Conservation (phyloP, 192 early-diverging fungal species). For the Gonapodya prolifera region DNA sequence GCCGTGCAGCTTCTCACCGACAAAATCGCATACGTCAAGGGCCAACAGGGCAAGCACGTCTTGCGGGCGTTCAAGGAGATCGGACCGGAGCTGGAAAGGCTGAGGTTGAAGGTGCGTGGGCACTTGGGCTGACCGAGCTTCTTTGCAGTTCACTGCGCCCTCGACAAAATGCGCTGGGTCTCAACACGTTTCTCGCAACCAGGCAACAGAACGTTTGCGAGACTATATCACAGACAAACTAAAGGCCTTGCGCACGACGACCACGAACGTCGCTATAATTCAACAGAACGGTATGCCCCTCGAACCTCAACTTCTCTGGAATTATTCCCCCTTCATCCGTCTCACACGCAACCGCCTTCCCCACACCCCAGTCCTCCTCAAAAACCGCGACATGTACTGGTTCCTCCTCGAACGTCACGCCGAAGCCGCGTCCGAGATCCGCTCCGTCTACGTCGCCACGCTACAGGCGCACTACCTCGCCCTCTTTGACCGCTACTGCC, state of each 20-base stretch:
- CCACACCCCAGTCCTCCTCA: no score
- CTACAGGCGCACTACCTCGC: constrained; percentile 75
- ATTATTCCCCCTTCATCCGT: no score
- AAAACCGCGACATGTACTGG: constrained; percentile 82
- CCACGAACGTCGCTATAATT: constrained; percentile 84
- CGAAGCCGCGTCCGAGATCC: constrained; percentile 78
- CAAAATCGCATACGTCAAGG: constrained; percentile 70
- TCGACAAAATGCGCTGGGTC: background rate
- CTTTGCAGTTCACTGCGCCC: background rate
- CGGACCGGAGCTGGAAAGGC: constrained; percentile 83
- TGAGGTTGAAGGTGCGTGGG: constrained; percentile 53
- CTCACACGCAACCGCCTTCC: no score
- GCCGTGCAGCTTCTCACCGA: constrained; percentile 76
- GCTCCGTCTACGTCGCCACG: constrained; percentile 71
- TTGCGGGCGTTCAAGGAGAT: constrained; percentile 63
- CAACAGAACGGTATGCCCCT: constrained; percentile 84
- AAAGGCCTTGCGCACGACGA: constrained; percentile 71
- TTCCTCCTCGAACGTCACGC: constrained; percentile 81
- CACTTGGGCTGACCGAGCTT: no score
- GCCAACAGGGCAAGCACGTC: constrained; percentile 61
- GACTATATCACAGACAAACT: constrained; percentile 80
- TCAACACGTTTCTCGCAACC: background rate
- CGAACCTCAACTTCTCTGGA: no score
- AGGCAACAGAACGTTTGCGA: constrained; percentile 73
- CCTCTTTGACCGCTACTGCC: constrained; percentile 82